Conservation (phyloP, 2,329 filamentous ascomycete genomes). For the Pestalotiopsis sp. region DNA sequence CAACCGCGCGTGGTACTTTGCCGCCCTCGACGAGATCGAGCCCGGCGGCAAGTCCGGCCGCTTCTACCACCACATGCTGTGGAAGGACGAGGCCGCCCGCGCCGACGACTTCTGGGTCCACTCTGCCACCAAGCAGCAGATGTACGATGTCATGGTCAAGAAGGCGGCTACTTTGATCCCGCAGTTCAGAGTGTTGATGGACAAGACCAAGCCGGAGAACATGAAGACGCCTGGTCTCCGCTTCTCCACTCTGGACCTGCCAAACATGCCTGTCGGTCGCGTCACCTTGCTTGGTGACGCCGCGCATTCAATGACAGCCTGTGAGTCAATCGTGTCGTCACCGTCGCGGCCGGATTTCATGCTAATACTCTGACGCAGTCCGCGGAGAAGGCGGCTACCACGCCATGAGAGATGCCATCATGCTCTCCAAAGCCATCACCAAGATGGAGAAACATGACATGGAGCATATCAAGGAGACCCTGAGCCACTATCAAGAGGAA, state of each 20-base stretch:
- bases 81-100: constrained; percentile 17
- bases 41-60: constrained; percentile 20
- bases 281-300: constrained; percentile 47
- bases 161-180: constrained; percentile 18
- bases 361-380: constrained; percentile 14
- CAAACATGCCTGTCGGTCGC: constrained; percentile 31
- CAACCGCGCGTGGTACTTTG: constrained; percentile 19
- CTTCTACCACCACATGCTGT: constrained; percentile 30
- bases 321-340: constrained; percentile 30
- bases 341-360: not conserved
- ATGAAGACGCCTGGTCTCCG: constrained; percentile 11
- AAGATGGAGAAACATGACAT: constrained; percentile 20
- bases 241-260: constrained; percentile 9
- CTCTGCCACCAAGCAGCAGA: constrained; percentile 47
- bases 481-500: constrained; percentile 28
- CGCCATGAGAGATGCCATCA: constrained; percentile 52
- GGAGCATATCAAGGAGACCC: constrained; percentile 13
- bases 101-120: constrained; percentile 78
- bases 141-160: constrained; percentile 45
- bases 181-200: constrained; percentile 21
- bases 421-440: constrained; percentile 26
- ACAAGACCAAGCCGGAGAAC: constrained; percentile 14
- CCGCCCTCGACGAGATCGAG: constrained; percentile 24
- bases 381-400: constrained; percentile 28
- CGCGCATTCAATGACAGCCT: constrained; percentile 47